Conservation (phyloP, 2,329 filamentous ascomycete genomes). For the Ramichloridium luteum region DNA sequence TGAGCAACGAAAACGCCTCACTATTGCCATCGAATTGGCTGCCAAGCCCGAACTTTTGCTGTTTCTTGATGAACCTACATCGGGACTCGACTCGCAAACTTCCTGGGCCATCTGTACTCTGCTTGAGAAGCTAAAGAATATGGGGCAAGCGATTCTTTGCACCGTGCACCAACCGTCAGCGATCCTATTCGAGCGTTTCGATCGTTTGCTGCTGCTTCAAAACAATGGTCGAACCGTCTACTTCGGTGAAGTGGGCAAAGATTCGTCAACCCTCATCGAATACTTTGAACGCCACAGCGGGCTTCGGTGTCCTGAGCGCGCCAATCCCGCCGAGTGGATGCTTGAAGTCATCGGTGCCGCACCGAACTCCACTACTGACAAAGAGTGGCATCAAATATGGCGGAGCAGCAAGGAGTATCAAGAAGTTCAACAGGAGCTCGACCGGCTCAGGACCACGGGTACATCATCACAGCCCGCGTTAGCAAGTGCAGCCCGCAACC, state of each 20-base stretch:
- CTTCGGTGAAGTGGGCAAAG: conserved; percentile 64
- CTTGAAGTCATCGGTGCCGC: conserved; percentile 41
- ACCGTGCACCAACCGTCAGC: conserved; percentile 95
- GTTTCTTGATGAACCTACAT: conserved; percentile 88
- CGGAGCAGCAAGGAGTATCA: conserved; percentile 33
- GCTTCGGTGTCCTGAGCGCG: conserved; percentile 48
- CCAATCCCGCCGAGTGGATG: conserved; percentile 78
- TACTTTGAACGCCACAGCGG: conserved; percentile 68
- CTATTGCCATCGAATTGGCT: conserved; percentile 84
- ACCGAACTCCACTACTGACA: conserved; percentile 34
- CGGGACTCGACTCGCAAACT: conserved; percentile 81
- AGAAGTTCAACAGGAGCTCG: conserved; percentile 33
- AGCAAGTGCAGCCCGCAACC: conserved; percentile 31
- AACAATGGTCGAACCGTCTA: conserved; percentile 67
- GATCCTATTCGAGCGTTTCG: conserved; percentile 84
- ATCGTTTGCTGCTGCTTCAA: conserved; percentile 63
- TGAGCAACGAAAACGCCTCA: conserved; percentile 62
- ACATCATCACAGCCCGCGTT: no score
- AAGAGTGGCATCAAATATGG: conserved; percentile 36
- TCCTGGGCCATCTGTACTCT: conserved; percentile 83
- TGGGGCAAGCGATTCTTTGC: conserved; percentile 80
- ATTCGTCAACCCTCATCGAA: conserved; percentile 52
- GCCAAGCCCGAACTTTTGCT: conserved; percentile 79
- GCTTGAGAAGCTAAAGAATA: conserved; percentile 75
- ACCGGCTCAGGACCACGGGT: no score